Conservation (phyloP, 805 yeast species). For the Monosporozyma servazzii region DNA sequence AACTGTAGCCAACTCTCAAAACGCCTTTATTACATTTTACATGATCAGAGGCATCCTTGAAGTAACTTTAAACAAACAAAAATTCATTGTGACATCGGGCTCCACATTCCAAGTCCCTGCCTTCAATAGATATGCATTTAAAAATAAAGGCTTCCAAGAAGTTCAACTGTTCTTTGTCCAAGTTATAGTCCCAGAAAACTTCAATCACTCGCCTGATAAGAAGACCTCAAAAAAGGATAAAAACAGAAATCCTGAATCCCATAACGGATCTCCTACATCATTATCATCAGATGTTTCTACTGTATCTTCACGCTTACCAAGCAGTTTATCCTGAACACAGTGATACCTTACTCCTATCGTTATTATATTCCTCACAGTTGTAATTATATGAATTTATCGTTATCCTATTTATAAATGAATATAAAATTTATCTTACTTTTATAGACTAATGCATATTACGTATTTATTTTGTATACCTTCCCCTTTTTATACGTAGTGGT, state of each 20-base stretch:
- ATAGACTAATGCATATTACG: neutral
- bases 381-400: neutral
- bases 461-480: neutral
- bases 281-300: neutral
- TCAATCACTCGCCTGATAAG: neutral
- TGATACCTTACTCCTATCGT: neutral
- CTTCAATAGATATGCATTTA: conserved; percentile 61
- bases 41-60: conserved; percentile 64
- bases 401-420: neutral
- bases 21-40: conserved; percentile 63
- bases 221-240: neutral
- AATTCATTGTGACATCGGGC: conserved; percentile 57
- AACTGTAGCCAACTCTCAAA: conserved; percentile 44
- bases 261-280: neutral
- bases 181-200: conserved; percentile 35
- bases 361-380: neutral
- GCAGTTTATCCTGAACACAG: neutral
- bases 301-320: neutral
- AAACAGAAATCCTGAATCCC: neutral
- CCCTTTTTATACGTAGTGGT: neutral
- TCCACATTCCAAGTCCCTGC: conserved; percentile 78
- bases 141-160: conserved; percentile 47
- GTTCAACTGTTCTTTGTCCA: conserved; percentile 74
- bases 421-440: neutral
- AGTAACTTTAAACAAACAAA: conserved; percentile 50